Percentiles rank a stretch among this genome's conserved stretches.
Evolutionary conservation across 495 filamentous ascomycete species (phyloP).

Genomic region (Glarea lozoyensis): DNA sequence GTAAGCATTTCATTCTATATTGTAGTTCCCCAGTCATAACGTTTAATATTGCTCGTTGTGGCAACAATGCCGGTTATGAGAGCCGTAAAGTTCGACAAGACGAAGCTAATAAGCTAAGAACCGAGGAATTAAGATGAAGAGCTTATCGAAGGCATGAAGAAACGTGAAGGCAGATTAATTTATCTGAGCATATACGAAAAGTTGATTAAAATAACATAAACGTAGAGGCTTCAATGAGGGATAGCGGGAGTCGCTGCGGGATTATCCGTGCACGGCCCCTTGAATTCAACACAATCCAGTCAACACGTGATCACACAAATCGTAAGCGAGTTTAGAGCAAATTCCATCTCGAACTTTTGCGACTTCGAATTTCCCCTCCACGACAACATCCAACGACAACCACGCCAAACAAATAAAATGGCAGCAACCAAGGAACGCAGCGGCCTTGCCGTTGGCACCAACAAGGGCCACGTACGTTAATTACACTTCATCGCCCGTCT

Average conservation of each 20-base stretch:
- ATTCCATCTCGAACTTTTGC: slow-evolving; percentile 14
- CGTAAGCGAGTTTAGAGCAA: neutral
- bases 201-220: too few relatives aligned
- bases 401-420: slow-evolving; percentile 33
- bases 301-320: slow-evolving; percentile 11
- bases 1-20: too few relatives aligned
- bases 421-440: slow-evolving; percentile 51
- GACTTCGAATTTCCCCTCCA: slow-evolving; percentile 5
- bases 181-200: too few relatives aligned
- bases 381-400: slow-evolving; percentile 15
- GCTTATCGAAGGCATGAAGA: too few relatives aligned
- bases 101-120: too few relatives aligned
- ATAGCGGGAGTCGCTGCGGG: neutral
- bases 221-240: neutral
- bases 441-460: slow-evolving; percentile 74
- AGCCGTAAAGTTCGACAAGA: too few relatives aligned
- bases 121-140: too few relatives aligned
- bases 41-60: too few relatives aligned
- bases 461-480: slow-evolving; percentile 85
- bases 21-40: too few relatives aligned
- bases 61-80: too few relatives aligned
- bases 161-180: too few relatives aligned
- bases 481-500: slow-evolving; percentile 34
- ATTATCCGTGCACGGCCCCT: neutral
- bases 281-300: neutral